phyloP scores from a whole-genome alignment of 2,329 filamentous ascomycete genomes.

The Tolypocladium ophioglossoides region DNA sequence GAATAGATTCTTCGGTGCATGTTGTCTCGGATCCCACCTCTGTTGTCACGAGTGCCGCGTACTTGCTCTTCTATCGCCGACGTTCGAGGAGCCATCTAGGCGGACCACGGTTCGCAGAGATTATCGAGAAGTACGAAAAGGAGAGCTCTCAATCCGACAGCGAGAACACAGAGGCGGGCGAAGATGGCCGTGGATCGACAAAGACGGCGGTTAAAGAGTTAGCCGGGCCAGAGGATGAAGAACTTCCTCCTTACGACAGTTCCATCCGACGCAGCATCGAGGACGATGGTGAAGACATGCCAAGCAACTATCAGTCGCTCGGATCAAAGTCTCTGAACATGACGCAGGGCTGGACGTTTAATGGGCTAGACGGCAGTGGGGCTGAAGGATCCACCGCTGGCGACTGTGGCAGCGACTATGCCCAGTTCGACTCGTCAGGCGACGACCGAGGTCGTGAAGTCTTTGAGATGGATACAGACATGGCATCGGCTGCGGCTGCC shows the following conservation, averaged over 20 bases:
- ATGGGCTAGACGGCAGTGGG: slow-evolving; percentile 20
- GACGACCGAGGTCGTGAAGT: slow-evolving; percentile 19
- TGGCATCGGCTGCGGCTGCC: slow-evolving; percentile 11
- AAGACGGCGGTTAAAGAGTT: slow-evolving; percentile 21
- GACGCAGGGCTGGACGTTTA: slow-evolving; percentile 37
- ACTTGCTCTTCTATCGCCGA: slow-evolving; percentile 91
- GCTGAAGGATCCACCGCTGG: slow-evolving; percentile 20
- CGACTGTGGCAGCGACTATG: slow-evolving; percentile 32
- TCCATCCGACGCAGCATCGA: slow-evolving; percentile 33
- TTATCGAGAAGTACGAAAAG: slow-evolving; percentile 54
- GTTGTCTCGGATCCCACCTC: slow-evolving; percentile 46
- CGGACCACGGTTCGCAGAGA: slow-evolving; percentile 60
- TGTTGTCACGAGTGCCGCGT: slow-evolving; percentile 68
- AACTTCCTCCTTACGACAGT: slow-evolving; percentile 21
- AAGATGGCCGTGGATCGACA: slow-evolving; percentile 55
- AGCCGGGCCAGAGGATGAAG: slow-evolving; percentile 16
- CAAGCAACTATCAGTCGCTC: slow-evolving; percentile 20
- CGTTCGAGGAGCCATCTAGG: slow-evolving; percentile 69
- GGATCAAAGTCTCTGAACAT: slow-evolving; percentile 20
- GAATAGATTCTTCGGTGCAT: slow-evolving; percentile 62
- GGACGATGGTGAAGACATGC: slow-evolving; percentile 35
- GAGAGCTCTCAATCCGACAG: slow-evolving; percentile 33
- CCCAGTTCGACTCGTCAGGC: slow-evolving; percentile 28
- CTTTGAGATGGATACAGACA: slow-evolving; percentile 19
- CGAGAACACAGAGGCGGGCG: slow-evolving; percentile 50